Evolutionary conservation across 2,329 filamentous ascomycete species (phyloP).

Genomic region (Macroventuria anomochaeta): DNA sequence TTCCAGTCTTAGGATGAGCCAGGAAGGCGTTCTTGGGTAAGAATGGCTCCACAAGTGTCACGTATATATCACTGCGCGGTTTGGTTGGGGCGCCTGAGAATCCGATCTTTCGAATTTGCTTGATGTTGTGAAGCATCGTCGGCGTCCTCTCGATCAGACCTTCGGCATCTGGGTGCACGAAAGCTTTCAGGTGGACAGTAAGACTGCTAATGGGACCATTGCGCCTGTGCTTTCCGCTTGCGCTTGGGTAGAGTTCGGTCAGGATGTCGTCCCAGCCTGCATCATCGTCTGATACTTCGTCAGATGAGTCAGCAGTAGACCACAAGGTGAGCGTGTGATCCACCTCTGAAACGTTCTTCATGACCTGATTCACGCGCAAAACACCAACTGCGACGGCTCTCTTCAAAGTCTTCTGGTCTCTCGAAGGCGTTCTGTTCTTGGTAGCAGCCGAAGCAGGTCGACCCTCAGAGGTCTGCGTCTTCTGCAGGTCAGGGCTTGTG

Average conservation of each 20-base stretch:
- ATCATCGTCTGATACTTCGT: conserved; percentile 54
- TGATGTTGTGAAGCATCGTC: conserved; percentile 81
- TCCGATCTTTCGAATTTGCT: conserved; percentile 85
- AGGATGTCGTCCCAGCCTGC: conserved; percentile 78
- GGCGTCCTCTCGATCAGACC: conserved; percentile 83
- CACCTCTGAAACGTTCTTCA: conserved; percentile 73
- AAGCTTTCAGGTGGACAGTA: conserved; percentile 79
- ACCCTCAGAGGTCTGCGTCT: conserved; percentile 31
- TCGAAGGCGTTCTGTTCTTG: conserved; percentile 37
- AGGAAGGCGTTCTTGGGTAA: conserved; percentile 71
- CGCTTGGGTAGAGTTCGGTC: conserved; percentile 67
- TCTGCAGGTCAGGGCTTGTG: conserved; percentile 34
- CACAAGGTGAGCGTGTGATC: conserved; percentile 82
- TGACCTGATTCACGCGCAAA: conserved; percentile 74
- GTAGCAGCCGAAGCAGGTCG: conserved; percentile 40
- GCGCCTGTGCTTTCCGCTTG: conserved; percentile 75
- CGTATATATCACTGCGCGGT: conserved; percentile 89
- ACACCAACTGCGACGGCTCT: conserved; percentile 79
- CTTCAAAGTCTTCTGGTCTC: conserved; percentile 62
- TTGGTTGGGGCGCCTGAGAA: conserved; percentile 92
- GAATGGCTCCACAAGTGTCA: conserved; percentile 81
- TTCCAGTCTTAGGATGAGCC: conserved; percentile 78
- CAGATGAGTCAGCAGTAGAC: conserved; percentile 62
- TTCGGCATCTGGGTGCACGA: conserved; percentile 79
- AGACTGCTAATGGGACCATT: conserved; percentile 76